phyloP scores from a whole-genome alignment of 164 flowering plant species.

The Taxillus chinensis region DNA sequence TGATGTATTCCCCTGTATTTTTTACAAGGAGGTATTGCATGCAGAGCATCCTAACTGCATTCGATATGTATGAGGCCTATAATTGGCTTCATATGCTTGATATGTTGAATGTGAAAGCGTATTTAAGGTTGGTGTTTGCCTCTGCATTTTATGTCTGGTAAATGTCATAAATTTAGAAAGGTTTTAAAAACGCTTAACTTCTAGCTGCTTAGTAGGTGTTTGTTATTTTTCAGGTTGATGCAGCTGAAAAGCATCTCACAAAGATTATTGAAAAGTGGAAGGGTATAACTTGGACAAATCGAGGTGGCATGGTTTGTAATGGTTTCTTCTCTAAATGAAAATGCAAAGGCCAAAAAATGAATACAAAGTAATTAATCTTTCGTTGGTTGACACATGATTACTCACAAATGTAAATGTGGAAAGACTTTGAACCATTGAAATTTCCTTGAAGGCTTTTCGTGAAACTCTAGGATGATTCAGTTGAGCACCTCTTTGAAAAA shows the following conservation, averaged over 20 bases:
- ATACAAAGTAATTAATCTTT: neutral
- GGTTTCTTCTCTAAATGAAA: neutral
- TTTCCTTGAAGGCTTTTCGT: neutral
- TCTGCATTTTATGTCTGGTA: too few species aligned
- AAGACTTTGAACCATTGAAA: neutral
- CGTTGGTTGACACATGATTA: neutral
- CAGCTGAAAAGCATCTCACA: constrained; percentile 36
- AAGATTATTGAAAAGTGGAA: constrained; percentile 35
- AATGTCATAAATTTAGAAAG: too few species aligned
- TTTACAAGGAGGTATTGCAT: too few species aligned
- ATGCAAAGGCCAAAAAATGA: neutral
- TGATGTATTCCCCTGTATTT: too few species aligned
- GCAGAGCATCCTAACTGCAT: too few species aligned
- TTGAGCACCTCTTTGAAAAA: neutral
- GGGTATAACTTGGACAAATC: constrained; percentile 48
- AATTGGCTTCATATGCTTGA: too few species aligned
- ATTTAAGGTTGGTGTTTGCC: too few species aligned
- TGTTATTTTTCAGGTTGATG: constrained; percentile 35
- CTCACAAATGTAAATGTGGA: neutral
- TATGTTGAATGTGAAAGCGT: too few species aligned
- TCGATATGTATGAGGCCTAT: too few species aligned
- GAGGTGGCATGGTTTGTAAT: constrained; percentile 53
- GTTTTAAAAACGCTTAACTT: too few species aligned
- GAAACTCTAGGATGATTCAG: neutral
- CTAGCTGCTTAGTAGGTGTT: too few species aligned